phyloP scores from a whole-genome alignment of 768 basidiomycete genomes.

The Tylopilus intermedius region DNA sequence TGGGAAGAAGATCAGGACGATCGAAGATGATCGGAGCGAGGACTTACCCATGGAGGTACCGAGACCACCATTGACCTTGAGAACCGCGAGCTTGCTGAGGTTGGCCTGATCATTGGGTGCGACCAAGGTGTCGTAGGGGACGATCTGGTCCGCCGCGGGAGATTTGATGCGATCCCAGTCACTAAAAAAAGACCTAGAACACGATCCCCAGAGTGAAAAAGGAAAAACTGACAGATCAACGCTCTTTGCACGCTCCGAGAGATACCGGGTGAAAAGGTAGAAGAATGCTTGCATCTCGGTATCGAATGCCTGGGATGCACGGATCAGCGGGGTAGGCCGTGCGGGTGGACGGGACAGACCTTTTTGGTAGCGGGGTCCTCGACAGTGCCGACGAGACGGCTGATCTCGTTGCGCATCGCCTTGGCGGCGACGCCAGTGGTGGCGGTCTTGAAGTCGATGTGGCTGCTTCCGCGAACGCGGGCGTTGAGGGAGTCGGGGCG shows the following conservation, averaged over 20 bases:
- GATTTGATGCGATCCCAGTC: conserved; percentile 51
- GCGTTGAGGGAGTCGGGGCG: conserved; percentile 64
- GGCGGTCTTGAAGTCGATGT: conserved; percentile 97
- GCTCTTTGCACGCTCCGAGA: conserved; percentile 60
- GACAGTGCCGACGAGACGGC: conserved; percentile 84
- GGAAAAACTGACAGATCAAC: conserved; percentile 57
- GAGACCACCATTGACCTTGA: conserved; percentile 75
- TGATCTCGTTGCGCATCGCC: conserved; percentile 97
- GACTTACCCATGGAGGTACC: conserved; percentile 57
- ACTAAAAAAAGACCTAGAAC: conserved; percentile 11
- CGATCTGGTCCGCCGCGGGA: conserved; percentile 59
- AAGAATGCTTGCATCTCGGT: conserved; percentile 85
- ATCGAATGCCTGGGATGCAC: conserved; percentile 53
- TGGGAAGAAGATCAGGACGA: not conserved
- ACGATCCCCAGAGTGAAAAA: conserved; percentile 12
- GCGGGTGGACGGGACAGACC: conserved; percentile 39
- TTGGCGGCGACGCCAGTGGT: conserved; percentile 91
- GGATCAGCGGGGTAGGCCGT: conserved; percentile 15
- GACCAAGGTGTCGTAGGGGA: conserved; percentile 51
- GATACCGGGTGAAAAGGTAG: conserved; percentile 76
- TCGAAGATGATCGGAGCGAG: not conserved
- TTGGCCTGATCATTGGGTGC: conserved; percentile 41
- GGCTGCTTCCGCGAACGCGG: conserved; percentile 70
- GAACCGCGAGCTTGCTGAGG: conserved; percentile 67
- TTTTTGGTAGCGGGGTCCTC: conserved; percentile 75